phyloP scores from a whole-genome alignment of 108 stramenopile genomes.

The Bacterosira constricta region DNA sequence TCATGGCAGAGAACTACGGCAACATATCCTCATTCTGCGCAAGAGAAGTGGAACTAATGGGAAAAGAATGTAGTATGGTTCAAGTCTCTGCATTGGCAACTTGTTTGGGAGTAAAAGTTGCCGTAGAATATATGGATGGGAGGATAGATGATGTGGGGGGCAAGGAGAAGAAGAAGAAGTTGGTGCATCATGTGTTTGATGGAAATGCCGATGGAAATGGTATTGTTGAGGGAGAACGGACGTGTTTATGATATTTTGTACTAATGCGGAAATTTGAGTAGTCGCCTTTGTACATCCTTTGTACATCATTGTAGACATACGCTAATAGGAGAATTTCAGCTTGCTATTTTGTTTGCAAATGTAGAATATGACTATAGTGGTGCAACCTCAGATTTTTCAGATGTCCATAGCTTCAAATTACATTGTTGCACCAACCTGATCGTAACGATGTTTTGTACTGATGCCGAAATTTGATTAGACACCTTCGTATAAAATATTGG shows the following conservation, averaged over 20 bases:
- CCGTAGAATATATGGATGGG: conserved; percentile 82
- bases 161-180: no score
- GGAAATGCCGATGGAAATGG: background rate
- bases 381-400: no score
- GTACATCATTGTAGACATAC: no score
- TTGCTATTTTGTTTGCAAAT: no score
- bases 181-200: conserved; percentile 57
- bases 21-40: conserved; percentile 67
- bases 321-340: no score
- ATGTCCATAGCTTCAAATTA: no score
- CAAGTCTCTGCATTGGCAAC: conserved; percentile 79
- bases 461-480: no score
- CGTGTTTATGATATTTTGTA: conserved; percentile 81
- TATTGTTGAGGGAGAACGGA: background rate
- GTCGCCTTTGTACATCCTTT: no score
- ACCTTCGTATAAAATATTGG: no score
- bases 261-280: conserved; percentile 2
- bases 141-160: conserved; percentile 31
- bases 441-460: conserved; percentile 84
- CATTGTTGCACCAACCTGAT: conserved; percentile 77
- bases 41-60: conserved; percentile 80
- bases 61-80: conserved; percentile 75
- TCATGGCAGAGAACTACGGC: conserved; percentile 34
- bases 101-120: conserved; percentile 64
- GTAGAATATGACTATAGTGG: no score